Conservation (phyloP, 768 basidiomycete species). For the Cystofilobasidium bisporidii region DNA sequence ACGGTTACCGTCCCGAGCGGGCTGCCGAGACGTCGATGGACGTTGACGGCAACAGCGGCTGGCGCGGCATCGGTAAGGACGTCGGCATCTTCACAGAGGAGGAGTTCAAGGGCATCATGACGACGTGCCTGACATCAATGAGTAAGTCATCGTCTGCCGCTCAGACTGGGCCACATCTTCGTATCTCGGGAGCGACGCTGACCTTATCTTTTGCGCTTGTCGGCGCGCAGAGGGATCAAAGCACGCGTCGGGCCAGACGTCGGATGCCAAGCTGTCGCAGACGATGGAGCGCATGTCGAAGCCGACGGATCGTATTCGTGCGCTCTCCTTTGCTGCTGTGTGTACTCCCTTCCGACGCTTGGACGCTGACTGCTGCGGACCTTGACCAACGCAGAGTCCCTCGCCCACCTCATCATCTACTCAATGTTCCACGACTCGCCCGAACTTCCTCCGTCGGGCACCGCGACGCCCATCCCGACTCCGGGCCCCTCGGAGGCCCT, state of each 20-base stretch:
- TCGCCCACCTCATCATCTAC: slow-evolving; percentile 78
- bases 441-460: slow-evolving; percentile 48
- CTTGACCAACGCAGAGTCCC: slow-evolving; percentile 48
- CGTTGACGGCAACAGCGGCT: slow-evolving; percentile 9
- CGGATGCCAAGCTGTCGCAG: slow-evolving; percentile 45
- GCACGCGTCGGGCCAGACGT: slow-evolving; percentile 21
- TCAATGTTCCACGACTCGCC: slow-evolving; percentile 74
- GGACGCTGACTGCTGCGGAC: slow-evolving; percentile 28
- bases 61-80: slow-evolving; percentile 47
- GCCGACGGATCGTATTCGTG: slow-evolving; percentile 52
- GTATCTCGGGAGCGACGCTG: too few relatives aligned
- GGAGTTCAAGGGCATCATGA: slow-evolving; percentile 79
- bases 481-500: slow-evolving; percentile 40
- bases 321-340: slow-evolving; percentile 34
- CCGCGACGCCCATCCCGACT: slow-evolving; percentile 53
- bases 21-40: neutral
- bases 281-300: slow-evolving; percentile 54
- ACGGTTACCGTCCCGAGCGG: slow-evolving; percentile 27
- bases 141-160: too few relatives aligned
- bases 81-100: slow-evolving; percentile 74
- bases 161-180: too few relatives aligned
- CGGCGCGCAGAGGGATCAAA: slow-evolving; percentile 44
- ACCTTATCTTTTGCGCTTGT: too few relatives aligned
- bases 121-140: slow-evolving; percentile 72
- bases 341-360: neutral